Evolutionary conservation across 2,329 filamentous ascomycete species (phyloP), one percentile per base, ranked within the genome.

Genomic region (Ophiostoma novo-ulmi): DNA sequence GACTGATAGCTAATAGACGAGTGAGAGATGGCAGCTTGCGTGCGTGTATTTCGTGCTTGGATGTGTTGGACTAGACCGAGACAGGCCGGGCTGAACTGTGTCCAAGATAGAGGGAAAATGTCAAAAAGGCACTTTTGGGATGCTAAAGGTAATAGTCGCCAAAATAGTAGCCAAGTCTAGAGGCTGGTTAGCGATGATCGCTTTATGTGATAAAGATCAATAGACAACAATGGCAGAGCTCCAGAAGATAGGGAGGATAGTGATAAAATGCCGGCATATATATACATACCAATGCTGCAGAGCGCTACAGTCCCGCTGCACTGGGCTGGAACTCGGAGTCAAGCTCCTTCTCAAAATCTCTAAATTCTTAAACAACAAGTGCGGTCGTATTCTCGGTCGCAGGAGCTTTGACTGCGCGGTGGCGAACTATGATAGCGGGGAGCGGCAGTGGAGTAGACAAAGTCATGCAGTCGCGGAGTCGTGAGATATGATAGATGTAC

Each of bases 341-440:
- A n/a, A 48, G 44, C 44, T 48, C 38, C 17, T 48, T 20, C 17
- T 20, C 44, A 48, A 26, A 26, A 26, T 26, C 26, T 26, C 26
- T 26, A 26, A 26, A 20, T 48, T 31, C 31, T 31, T 4, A 31
- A 44, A 44, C n/a, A 17, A 17, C 44, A 26, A 58, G 8, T 58
- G 52, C 52, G 52, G 52, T 58, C 52, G 52, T 58, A 58, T 58
- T 58, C 52, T 58, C 22, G n/a, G 52, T 58, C n/a, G 22, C 52
- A 26, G 52, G n/a, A 58, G 52, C 52, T 58, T 58, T 58, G 52
- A 58, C 52, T 26, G 52, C n/a, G 52, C 52, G 52, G 52, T 58
- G 52, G 52, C 52, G 52, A 58, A 26, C 8, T 31, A 26, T 26
- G 52, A 58, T 58, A 58, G 52, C 52, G 52, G 52, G 52, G 52